These are phyloP conservation scores for Bruguiera parviflora DNA, from an alignment of 345 rosid genomes.

Conservation along the genomic window DNA sequence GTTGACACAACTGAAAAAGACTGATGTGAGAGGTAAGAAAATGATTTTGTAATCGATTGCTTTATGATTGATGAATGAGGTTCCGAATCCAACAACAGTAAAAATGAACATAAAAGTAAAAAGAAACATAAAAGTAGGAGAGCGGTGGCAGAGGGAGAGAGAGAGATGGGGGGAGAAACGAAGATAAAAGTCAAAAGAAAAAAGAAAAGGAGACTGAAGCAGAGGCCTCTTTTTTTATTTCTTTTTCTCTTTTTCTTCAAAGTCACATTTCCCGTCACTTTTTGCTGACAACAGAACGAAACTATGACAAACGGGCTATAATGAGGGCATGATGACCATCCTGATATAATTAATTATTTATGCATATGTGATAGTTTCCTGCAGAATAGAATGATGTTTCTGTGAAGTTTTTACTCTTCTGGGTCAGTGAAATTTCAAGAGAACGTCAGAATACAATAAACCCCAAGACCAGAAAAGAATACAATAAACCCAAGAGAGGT, in stretches of 20 bases:
- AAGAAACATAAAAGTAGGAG: too few relatives aligned
- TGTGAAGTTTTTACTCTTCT: too few relatives aligned
- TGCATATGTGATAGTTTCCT: not conserved
- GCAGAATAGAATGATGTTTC: not conserved
- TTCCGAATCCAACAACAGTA: not conserved
- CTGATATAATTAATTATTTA: conserved; percentile 2
- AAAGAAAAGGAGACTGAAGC: not conserved
- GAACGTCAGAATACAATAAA: too few relatives aligned
- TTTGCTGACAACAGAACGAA: conserved; percentile 23
- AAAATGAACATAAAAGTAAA: not conserved
- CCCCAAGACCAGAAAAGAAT: too few relatives aligned
- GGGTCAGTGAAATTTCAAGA: too few relatives aligned
- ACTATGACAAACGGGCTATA: conserved; percentile 21
- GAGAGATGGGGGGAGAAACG: too few relatives aligned
- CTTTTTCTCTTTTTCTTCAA: not conserved
- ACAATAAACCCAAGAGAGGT: not conserved
- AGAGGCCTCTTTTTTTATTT: not conserved
- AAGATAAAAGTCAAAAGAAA: too few relatives aligned
- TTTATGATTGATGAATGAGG: conserved; percentile 42
- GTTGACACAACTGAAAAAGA: conserved; percentile 20
- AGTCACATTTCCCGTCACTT: conserved; percentile 12
- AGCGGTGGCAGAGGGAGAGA: too few relatives aligned
- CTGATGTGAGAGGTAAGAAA: conserved; percentile 34
- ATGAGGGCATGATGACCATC: conserved; percentile 21
- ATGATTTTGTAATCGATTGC: conserved; percentile 54